Evolutionary conservation across 2,329 filamentous ascomycete species (phyloP).

Genomic region (Huntiella bhutanensis): DNA sequence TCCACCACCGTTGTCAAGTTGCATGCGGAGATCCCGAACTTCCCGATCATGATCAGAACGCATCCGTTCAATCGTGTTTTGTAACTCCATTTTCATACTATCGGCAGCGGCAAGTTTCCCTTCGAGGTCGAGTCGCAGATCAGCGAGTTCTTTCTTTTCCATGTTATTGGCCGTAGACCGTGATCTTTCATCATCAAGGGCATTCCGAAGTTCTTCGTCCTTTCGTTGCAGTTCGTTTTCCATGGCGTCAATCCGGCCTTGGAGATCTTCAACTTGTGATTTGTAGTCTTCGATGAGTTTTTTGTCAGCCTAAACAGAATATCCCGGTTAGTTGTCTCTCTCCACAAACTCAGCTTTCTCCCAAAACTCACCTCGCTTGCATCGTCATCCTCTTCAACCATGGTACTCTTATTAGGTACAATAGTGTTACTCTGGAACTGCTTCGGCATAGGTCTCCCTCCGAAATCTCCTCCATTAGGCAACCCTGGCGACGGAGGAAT

Average conservation of each 20-base stretch:
- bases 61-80: conserved; percentile 58
- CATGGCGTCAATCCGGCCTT: conserved; percentile 56
- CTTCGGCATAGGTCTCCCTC: conserved; percentile 56
- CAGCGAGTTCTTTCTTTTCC: conserved; percentile 54
- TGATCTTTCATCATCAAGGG: conserved; percentile 40
- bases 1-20: conserved; percentile 27
- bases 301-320: conserved; percentile 2
- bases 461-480: conserved; percentile 40
- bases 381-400: conserved; percentile 89
- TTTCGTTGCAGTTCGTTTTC: conserved; percentile 52
- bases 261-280: conserved; percentile 60
- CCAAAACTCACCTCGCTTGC: conserved; percentile 25
- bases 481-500: conserved; percentile 41
- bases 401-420: conserved; percentile 91
- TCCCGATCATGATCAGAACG: conserved; percentile 47
- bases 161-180: conserved; percentile 30
- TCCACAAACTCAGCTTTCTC: background rate
- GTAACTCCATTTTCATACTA: conserved; percentile 58
- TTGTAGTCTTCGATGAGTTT: conserved; percentile 35
- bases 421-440: conserved; percentile 92
- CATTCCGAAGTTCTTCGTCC: conserved; percentile 46
- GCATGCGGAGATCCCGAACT: conserved; percentile 41
- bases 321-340: background rate
- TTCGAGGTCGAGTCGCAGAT: conserved; percentile 49
- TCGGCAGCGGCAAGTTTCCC: conserved; percentile 55